Base-by-base conservation (phyloP, 2,329 filamentous ascomycete species). In the Phyllosticta citrichinensis region DNA sequence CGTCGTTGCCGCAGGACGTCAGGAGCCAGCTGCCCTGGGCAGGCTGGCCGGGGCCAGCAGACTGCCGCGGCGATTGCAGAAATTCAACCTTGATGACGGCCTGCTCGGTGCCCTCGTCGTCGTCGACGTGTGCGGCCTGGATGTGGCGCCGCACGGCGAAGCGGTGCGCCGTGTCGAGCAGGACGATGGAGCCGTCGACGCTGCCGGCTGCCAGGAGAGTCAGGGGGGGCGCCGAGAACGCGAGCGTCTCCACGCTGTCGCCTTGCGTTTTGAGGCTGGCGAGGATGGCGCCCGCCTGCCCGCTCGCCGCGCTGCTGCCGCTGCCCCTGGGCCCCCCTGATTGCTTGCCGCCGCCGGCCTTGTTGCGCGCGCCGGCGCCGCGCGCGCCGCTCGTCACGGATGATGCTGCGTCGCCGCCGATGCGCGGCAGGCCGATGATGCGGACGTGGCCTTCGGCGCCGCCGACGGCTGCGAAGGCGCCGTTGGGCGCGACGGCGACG, bases 1-100 rank as follows among this genome's bases (percentile, higher is more conserved):
- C 93, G 69, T 99, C 94, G 81, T 97, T 90, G 9, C 94, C 94
- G 66, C 87, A 92, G 65, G 85, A 90, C 1, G 93, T 97, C 58
- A 97, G 78, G 64, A 95, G 70, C 86, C 84, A 93, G n/a, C 68
- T 68, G 4, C 73, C 72, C 2, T 70, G 55, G 40, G 66, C 67
- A 62, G 57, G 68, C 5, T 4, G 69, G 66, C 72, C 71, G 10
- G 61, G 52, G 12, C 40, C 55, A 5, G 63, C 53, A 17, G 50
- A 20, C 14, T 27, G 52, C 17, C 47, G 12, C 1, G 70, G 70
- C 54, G 73, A 66, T 70, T 79, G 79, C 62, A 96, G 83, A 69
- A 96, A 99, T 63, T 97, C 91, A 4, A 97, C 85, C 75, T 95
- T 93, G 64, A 97, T 93, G 20, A 99, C 90, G 1, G 90, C 87